Conservation (phyloP, 2,329 filamentous ascomycete genomes). For the Trichoderma aggressivum region DNA sequence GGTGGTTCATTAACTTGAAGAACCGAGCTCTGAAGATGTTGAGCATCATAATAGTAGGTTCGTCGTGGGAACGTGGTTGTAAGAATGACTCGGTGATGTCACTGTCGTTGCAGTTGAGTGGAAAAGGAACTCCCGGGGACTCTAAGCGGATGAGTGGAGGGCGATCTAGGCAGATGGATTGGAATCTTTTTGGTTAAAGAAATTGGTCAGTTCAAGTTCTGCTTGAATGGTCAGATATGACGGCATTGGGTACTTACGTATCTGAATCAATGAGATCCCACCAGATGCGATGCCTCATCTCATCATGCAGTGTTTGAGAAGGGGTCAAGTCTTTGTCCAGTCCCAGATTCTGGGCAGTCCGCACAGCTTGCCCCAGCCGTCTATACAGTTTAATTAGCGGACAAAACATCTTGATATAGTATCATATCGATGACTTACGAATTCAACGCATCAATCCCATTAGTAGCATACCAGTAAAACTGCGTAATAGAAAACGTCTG, state of each 20-base stretch:
- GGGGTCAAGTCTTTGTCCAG: slow-evolving; percentile 14
- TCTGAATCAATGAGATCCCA: slow-evolving; percentile 22
- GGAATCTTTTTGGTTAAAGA: slow-evolving; percentile 6
- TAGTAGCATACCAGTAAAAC: slow-evolving; percentile 33
- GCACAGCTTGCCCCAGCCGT: slow-evolving; percentile 18
- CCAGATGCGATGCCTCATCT: slow-evolving; percentile 22
- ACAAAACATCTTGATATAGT: neutral
- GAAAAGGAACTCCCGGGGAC: slow-evolving; percentile 19
- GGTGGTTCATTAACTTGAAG: slow-evolving; percentile 20
- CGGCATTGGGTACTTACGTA: neutral
- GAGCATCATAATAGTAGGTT: slow-evolving; percentile 22
- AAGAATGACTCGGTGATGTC: slow-evolving; percentile 17
- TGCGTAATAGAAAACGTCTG: slow-evolving; percentile 31
- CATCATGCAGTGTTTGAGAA: slow-evolving; percentile 17
- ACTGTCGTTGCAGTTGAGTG: slow-evolving; percentile 21
- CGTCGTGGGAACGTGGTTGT: slow-evolving; percentile 11
- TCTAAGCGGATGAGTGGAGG: slow-evolving; percentile 19
- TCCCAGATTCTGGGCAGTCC: slow-evolving; percentile 17
- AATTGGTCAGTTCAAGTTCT: neutral
- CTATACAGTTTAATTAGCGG: neutral
- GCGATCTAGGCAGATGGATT: slow-evolving; percentile 20
- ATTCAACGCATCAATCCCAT: slow-evolving; percentile 31
- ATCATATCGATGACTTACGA: slow-evolving; percentile 24
- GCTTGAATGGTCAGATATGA: fast-evolving
- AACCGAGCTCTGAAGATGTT: slow-evolving; percentile 21